Evolutionary conservation across 2,329 filamentous ascomycete genomes (phyloP).

Genomic region (Scedosporium boydii): DNA sequence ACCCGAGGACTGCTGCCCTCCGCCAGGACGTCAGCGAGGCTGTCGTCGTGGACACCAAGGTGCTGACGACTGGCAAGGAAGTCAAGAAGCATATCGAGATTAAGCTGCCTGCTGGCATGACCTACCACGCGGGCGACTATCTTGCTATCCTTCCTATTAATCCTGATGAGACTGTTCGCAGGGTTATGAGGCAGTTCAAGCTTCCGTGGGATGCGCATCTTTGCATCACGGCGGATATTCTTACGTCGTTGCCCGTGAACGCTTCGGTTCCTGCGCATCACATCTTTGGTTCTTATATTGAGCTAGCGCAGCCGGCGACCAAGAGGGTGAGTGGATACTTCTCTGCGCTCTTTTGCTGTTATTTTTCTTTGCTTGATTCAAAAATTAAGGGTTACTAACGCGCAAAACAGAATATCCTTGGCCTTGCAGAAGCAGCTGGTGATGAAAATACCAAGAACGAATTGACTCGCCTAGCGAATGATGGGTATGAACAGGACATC

Average conservation of each 20-base stretch:
- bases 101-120: constrained; percentile 53
- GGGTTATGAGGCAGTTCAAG: constrained; percentile 56
- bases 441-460: constrained; percentile 32
- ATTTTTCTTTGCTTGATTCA: not conserved
- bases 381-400: no score
- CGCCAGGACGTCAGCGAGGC: constrained; percentile 56
- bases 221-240: not conserved
- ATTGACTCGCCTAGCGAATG: constrained; percentile 37
- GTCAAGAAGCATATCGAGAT: constrained; percentile 59
- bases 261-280: constrained; percentile 50
- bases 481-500: constrained; percentile 37
- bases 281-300: constrained; percentile 61
- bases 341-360: not conserved
- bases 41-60: constrained; percentile 41
- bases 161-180: constrained; percentile 47
- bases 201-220: constrained; percentile 55
- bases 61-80: constrained; percentile 40
- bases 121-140: constrained; percentile 68
- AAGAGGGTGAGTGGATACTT: constrained; percentile 39
- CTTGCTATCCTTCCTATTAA: constrained; percentile 66
- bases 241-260: constrained; percentile 36
- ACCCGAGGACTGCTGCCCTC: constrained; percentile 45
- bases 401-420: constrained; percentile 21
- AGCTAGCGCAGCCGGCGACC: constrained; percentile 63
- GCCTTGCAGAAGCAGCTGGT: constrained; percentile 36